Base-by-base conservation (phyloP, 805 yeast species). In the Jamesozyma piceae region DNA sequence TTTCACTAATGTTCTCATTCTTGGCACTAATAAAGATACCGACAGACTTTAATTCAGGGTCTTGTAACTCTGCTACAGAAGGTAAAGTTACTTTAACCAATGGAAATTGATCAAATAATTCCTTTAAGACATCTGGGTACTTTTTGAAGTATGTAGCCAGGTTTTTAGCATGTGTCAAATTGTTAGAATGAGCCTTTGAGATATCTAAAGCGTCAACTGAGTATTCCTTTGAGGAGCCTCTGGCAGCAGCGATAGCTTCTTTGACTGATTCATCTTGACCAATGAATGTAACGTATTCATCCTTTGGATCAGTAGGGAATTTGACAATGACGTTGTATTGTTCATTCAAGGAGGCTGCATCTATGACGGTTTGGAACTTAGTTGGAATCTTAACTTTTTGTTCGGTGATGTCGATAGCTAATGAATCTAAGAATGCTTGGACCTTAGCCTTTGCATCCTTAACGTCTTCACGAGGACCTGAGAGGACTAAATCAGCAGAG, bases 111-210 rank as follows among this genome's bases (percentile, higher is more conserved):
- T 54, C 48, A 20, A 68, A 67, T 47, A 77, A 62, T n/a, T 50
- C 44, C 35, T 64, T 53, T 49, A 82, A 72, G 30, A 67, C 58
- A 27, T 29, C 75, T 22, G 73, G 44, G 44, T 75, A 67, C 47
- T 73, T 68, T 42, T 65, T 60, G 50, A 92, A 80, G 60, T 71
- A 84, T 11, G 81, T 71, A 35, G 87, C 81, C 44, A 92, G 69
- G 33, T 78, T 73, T 47, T 77, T 75, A 9, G 95, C 96, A 55
- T 92, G 97, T 15, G 67, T 60, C 41, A 75, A 57, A 57, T 85
- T 77, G 49, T 83, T 85, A 55, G 87, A 84, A 61, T 92, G 97
- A 26, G 97, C 95, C 63, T 76, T 81, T 10, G 94, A 78, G 62
- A 92, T 80, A 54, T 88, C 95, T 56, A 92, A 71, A 29, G 77